Base-by-base conservation (phyloP, 2,329 filamentous ascomycete genomes). In the Aspergillus brunneoviolaceus region DNA sequence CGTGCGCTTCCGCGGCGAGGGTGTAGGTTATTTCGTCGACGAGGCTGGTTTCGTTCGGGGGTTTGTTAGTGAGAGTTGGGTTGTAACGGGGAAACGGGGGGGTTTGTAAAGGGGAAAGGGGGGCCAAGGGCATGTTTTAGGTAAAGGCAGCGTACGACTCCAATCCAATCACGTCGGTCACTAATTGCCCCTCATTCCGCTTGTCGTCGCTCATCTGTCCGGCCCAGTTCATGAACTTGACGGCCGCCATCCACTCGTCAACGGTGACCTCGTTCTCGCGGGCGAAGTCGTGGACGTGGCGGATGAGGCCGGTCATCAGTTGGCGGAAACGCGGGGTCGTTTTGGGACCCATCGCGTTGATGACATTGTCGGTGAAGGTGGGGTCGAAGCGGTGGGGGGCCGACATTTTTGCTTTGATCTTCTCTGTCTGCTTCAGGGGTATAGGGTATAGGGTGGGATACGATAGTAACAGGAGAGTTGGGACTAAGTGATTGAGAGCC, bases 21-120 rank as follows among this genome's bases (percentile, higher is more conserved):
- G 86, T 87, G 77, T 87, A 89, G 58, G 89, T 91, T 70, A 95
- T 94, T 73, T 94, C 90, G 73, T 94, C 91, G 51, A 93, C 89
- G 4, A 90, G 84, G 5, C 78, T 80, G 21, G 27, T 45, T 9
- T 62, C 19, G 48, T 29, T 48, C 21, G 21, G 21, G 21, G 21
- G 2, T 21, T 51, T 21, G 2, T 35, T 53, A 45, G 51, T 48
- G 21, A 25, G 12, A 9, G 19, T 19, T 19, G 7, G 10, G 21
- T 21, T 21, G 21, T 2, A 2, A 21, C 21, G 21, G 21, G 21
- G 21, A 21, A 21, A 21, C 21, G 21, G 21, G 21, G 21, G 21
- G n/a, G n/a, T n/a, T 21, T 21, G 21, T 2, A 2, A 21, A 1
- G 21, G 21, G 21, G 21, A 21, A 21, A 21, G 1, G 21, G 21